Base-by-base conservation (phyloP, 495 filamentous ascomycete genomes). In the Coniosporium apollinis region DNA sequence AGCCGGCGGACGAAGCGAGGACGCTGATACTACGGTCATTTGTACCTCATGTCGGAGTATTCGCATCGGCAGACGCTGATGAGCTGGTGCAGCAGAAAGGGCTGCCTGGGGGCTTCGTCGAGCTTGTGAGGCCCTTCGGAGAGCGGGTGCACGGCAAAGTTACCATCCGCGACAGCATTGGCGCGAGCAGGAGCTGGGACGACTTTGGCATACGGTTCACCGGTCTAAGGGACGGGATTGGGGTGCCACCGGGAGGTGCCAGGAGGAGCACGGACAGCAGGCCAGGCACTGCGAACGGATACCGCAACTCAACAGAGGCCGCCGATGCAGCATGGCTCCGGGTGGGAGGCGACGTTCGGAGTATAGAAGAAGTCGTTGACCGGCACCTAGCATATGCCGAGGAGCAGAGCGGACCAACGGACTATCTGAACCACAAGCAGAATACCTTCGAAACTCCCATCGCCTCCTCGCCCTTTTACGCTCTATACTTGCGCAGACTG, bases 121-220 rank as follows among this genome's bases (percentile, higher is more conserved):
- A 86, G 50, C 56, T 97, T 34, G 57, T 97, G 22, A 64, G 86
- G 30, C 85, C 87, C 3, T 97, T 86, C 58, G 89, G 87, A n/a
- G 89, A 97, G 53, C 68, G 65, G 24, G 64, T 97, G 0, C 70
- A 75, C 22, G 89, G 89, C 17, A 89, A 85, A 52, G 79, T 97
- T 21, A 79, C 79, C 13, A 75, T 97, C 25, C 65, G 91, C 36
- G 91, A 97, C 54, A 93, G 84, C 44, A 66, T 78, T 39, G 87
- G 89, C 7, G 70, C 72, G 22, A 82, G 85, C 46, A 70, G 67
- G 44, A 71, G 70, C 20, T 91, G 78, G 64, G 89, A 94, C 19
- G 84, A 96, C 50, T 97, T 82, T 58, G 78, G 81, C 2, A 67
- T 96, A 33, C 77, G 79, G 28, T 93, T 97, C 54, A 71, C 77